Percentiles rank a stretch among this genome's conserved stretches.
phyloP scores from a whole-genome alignment of 768 basidiomycete species.

The Candolleomyces aberdarensis region DNA sequence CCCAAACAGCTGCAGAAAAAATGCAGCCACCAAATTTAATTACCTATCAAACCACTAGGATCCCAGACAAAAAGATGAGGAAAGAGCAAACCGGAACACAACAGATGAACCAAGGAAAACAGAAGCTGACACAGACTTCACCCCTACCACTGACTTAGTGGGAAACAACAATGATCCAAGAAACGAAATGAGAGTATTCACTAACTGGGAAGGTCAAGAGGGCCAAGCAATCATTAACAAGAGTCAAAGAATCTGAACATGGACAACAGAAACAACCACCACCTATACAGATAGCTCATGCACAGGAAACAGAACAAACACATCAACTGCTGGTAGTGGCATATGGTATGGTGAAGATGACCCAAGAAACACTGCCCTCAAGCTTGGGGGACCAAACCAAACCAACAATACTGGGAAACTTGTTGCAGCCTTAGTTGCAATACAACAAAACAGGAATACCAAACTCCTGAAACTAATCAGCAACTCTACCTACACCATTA shows the following conservation, averaged over 20 bases:
- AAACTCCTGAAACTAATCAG: not conserved
- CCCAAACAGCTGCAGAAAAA: constrained; percentile 14
- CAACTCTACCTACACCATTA: constrained; percentile 7
- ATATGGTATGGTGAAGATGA: not conserved
- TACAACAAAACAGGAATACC: not conserved
- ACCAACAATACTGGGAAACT: constrained; percentile 1
- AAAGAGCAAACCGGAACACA: not conserved
- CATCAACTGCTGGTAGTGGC: constrained; percentile 2
- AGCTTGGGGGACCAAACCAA: not conserved
- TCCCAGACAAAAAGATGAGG: not conserved
- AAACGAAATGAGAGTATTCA: not conserved
- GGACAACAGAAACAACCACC: not conserved
- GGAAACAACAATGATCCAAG: not conserved
- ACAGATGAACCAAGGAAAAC: not conserved
- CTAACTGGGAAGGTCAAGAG: not conserved
- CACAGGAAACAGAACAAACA: not conserved
- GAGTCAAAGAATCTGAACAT: not conserved
- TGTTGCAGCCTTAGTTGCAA: not conserved
- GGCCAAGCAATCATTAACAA: not conserved
- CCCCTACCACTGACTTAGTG: not conserved
- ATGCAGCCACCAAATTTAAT: constrained; percentile 13
- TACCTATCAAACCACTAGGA: constrained; percentile 19
- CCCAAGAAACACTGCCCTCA: not conserved
- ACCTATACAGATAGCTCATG: constrained; percentile 12
- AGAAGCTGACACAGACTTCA: not conserved